Evolutionary conservation across 2,329 filamentous ascomycete genomes (phyloP).

Genomic region (Clonostachys chloroleuca): DNA sequence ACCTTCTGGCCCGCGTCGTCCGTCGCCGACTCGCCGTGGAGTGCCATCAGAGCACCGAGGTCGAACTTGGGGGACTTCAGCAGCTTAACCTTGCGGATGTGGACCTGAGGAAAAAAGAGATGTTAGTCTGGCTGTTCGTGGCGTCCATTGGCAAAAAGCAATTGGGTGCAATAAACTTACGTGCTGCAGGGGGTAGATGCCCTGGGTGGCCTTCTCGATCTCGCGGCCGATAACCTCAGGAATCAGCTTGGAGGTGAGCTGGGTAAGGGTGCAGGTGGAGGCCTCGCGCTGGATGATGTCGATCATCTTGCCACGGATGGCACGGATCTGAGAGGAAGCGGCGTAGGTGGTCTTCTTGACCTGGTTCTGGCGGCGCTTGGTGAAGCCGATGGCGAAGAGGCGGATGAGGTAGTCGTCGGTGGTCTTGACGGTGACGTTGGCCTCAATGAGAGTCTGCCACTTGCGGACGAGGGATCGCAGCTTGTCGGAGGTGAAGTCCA

Average conservation of each 20-base stretch:
- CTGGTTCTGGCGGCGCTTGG: conserved; percentile 98
- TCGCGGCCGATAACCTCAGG: conserved; percentile 99
- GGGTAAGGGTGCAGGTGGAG: conserved; percentile 85
- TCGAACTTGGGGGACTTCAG: conserved; percentile 99
- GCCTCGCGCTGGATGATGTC: conserved; percentile 99
- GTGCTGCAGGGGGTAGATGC: conserved; percentile 99
- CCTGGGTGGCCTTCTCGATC: conserved; percentile 99
- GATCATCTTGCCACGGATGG: conserved; percentile 99
- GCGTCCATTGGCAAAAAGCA: neutral
- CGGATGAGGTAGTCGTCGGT: conserved; percentile 99
- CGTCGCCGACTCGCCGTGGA: conserved; percentile 95
- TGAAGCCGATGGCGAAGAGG: conserved; percentile 98
- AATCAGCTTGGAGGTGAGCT: conserved; percentile 98
- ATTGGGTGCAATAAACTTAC: conserved; percentile 49
- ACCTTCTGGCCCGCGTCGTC: conserved; percentile 98
- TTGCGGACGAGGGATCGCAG: conserved; percentile 98
- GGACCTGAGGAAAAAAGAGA: conserved; percentile 57
- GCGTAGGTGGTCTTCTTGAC: conserved; percentile 99
- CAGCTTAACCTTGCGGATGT: conserved; percentile 99
- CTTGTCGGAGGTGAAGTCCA: conserved; percentile 99
- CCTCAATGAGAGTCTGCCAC: conserved; percentile 99
- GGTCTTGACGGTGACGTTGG: conserved; percentile 99
- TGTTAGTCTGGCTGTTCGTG: conserved; percentile 4
- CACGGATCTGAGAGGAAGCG: conserved; percentile 91
- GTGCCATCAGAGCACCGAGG: conserved; percentile 88